phyloP scores from a whole-genome alignment of 192 early-diverging fungal species.

The Coemansia sp. region DNA sequence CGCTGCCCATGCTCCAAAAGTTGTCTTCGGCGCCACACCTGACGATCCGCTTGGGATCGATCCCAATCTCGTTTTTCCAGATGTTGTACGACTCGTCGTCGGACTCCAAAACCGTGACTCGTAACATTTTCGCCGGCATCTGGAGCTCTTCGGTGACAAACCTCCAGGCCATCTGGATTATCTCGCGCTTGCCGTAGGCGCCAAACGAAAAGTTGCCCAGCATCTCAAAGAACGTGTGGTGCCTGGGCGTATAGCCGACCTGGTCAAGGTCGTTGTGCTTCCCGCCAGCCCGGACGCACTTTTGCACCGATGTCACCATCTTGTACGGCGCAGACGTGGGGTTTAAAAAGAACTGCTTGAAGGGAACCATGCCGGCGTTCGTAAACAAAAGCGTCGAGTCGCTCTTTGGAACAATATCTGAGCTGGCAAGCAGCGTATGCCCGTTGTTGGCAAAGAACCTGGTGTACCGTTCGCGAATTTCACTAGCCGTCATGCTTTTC shows the following conservation, averaged over 20 bases:
- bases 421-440: conserved; percentile 73
- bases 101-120: conserved; percentile 86
- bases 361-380: conserved; percentile 97
- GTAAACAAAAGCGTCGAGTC: conserved; percentile 94
- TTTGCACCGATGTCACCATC: conserved; percentile 89
- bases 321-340: conserved; percentile 81
- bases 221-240: conserved; percentile 99
- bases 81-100: conserved; percentile 81
- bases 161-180: conserved; percentile 87
- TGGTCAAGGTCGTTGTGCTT: conserved; percentile 99
- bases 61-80: conserved; percentile 76
- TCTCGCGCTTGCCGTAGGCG: conserved; percentile 93
- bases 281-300: conserved; percentile 96
- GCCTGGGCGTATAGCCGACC: conserved; percentile 92
- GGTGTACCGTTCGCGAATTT: conserved; percentile 83
- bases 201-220: conserved; percentile 99
- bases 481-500: conserved; percentile 53
- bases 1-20: conserved; percentile 98
- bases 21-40: conserved; percentile 88
- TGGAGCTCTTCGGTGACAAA: conserved; percentile 80
- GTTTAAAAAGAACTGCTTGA: conserved; percentile 90
- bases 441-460: conserved; percentile 71
- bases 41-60: conserved; percentile 74
- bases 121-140: conserved; percentile 77
- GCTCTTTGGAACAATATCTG: conserved; percentile 86